These are phyloP conservation scores for Starmerella bombi DNA, from an alignment of 805 yeast genomes.

Conservation along the genomic window DNA sequence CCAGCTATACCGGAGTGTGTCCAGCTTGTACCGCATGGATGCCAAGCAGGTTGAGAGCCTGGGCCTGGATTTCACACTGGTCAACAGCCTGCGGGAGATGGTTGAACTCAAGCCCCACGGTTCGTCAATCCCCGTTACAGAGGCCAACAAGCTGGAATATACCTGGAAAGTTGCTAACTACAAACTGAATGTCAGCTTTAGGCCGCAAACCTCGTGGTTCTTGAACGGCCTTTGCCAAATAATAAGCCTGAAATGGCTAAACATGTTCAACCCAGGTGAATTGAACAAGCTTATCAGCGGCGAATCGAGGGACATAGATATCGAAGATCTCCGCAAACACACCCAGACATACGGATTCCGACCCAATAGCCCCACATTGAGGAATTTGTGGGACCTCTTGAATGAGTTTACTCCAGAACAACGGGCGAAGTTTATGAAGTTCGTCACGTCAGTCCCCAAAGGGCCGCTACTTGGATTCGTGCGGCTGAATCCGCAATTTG, in stretches of 20 bases:
- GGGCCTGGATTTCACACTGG: constrained; percentile 53
- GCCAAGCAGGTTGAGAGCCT: constrained; percentile 41
- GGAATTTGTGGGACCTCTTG: constrained; percentile 61
- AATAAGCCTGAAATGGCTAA: constrained; percentile 61
- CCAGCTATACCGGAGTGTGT: constrained; percentile 50
- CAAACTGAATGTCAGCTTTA: constrained; percentile 52
- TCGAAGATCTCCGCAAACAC: constrained; percentile 52
- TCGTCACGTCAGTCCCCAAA: constrained; percentile 83
- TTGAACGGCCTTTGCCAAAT: constrained; percentile 58
- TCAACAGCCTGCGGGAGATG: constrained; percentile 28
- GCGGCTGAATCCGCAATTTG: constrained; percentile 62
- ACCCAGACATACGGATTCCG: constrained; percentile 50
- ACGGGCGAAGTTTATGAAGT: constrained; percentile 54
- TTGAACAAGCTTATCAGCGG: constrained; percentile 77
- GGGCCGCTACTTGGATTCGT: constrained; percentile 85
- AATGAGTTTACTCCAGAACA: constrained; percentile 46
- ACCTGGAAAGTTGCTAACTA: constrained; percentile 66
- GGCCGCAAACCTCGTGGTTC: constrained; percentile 48
- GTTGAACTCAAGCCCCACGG: constrained; percentile 57
- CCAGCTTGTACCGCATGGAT: constrained; percentile 44
- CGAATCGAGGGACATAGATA: constrained; percentile 53
- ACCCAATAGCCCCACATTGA: constrained; percentile 45
- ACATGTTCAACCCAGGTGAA: constrained; percentile 74
- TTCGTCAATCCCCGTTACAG: constrained; percentile 39
- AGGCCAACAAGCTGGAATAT: constrained; percentile 53